phyloP scores from a whole-genome alignment of 805 yeast species.

The Deakozyma indianensis region DNA sequence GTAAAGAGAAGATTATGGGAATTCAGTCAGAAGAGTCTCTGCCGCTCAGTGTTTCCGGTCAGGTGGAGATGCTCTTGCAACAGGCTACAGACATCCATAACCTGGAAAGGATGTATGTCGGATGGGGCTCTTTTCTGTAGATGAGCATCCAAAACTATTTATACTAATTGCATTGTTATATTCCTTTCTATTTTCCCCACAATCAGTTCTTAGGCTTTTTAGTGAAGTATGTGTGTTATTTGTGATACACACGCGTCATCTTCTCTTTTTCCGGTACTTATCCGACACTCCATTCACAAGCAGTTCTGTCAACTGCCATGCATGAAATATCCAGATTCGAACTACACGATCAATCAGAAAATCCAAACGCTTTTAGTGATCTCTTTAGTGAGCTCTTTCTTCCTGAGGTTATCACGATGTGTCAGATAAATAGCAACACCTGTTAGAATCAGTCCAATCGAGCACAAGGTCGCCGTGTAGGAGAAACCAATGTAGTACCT shows the following conservation, averaged over 20 bases:
- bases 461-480: constrained; percentile 23
- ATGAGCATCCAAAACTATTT: no score
- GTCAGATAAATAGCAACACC: constrained; percentile 23
- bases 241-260: neutral
- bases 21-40: constrained; percentile 67
- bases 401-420: neutral
- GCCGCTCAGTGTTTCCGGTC: constrained; percentile 83
- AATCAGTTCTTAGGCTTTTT: neutral
- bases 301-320: constrained; percentile 2
- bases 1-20: constrained; percentile 74
- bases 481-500: constrained; percentile 25
- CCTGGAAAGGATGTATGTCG: constrained; percentile 77
- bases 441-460: constrained; percentile 22
- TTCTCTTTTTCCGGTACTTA: neutral
- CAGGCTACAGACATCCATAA: constrained; percentile 63
- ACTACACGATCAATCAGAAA: constrained; percentile 2
- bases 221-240: neutral
- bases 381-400: neutral
- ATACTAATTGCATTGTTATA: constrained; percentile 1
- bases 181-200: no score
- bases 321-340: constrained; percentile 5
- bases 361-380: neutral
- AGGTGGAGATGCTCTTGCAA: constrained; percentile 77
- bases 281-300: neutral
- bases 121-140: constrained; percentile 73